Evolutionary conservation across 140 eudicot genomes (phyloP).

Genomic region (Artemisia princeps): DNA sequence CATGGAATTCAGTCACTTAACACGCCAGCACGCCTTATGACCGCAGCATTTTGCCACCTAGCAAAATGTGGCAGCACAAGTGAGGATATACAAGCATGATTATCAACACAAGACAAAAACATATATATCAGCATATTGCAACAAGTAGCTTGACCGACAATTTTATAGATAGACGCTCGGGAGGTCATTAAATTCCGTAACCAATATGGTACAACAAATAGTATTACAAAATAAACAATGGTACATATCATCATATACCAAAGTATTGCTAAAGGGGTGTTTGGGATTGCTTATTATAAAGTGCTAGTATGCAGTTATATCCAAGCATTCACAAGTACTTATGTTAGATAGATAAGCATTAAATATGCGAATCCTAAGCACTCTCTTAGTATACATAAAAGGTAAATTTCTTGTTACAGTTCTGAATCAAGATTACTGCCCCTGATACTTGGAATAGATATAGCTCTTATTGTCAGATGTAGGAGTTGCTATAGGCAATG

Average conservation of each 20-base stretch:
- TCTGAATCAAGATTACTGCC: slow-evolving; percentile 1
- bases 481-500: slow-evolving; percentile 31
- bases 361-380: too few species aligned
- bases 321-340: too few species aligned
- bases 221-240: too few species aligned
- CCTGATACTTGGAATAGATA: slow-evolving; percentile 33
- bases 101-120: slow-evolving; percentile 19
- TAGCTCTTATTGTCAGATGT: slow-evolving; percentile 37
- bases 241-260: background rate
- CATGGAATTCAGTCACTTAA: slow-evolving; percentile 25
- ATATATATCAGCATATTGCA: slow-evolving; percentile 23
- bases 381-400: too few species aligned
- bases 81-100: slow-evolving; percentile 31
- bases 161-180: background rate
- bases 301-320: too few species aligned
- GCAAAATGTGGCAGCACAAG: slow-evolving; percentile 37
- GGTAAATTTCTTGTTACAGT: background rate
- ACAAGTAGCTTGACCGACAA: slow-evolving; percentile 14
- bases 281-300: too few species aligned
- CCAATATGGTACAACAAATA: background rate
- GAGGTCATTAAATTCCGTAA: background rate
- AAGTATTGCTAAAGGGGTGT: too few species aligned
- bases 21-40: slow-evolving; percentile 21
- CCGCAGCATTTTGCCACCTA: slow-evolving; percentile 28
- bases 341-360: too few species aligned